These are phyloP conservation scores for Posidonia oceanica DNA, from an alignment of 116 monocot species.

Conservation along the genomic window DNA sequence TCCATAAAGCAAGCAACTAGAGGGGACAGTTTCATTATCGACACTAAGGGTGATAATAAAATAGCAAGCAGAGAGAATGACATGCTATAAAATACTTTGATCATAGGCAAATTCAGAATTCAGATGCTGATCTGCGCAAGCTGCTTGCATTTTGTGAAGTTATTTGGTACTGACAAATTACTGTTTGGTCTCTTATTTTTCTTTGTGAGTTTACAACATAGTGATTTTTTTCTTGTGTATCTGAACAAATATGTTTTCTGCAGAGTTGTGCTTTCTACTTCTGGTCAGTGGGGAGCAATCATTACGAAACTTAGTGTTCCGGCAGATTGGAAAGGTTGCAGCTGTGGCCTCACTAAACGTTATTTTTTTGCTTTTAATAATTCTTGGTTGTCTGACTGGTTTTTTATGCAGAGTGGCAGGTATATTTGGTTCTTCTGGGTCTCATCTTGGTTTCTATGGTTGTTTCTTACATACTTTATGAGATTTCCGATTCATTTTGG, in stretches of 20 bases:
- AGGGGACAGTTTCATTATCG: too few species aligned
- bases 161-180: too few species aligned
- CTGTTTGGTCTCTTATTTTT: too few species aligned
- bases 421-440: slow-evolving; percentile 56
- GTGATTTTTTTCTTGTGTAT: not conserved
- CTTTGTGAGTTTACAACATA: too few species aligned
- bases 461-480: slow-evolving; percentile 55
- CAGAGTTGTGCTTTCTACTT: slow-evolving; percentile 83
- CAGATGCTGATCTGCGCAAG: too few species aligned
- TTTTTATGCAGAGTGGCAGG: slow-evolving; percentile 76
- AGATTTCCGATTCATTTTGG: slow-evolving; percentile 93
- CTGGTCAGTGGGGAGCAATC: slow-evolving; percentile 64
- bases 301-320: slow-evolving; percentile 81
- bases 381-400: not conserved
- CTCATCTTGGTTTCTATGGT: slow-evolving; percentile 70
- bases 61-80: too few species aligned
- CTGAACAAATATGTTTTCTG: slow-evolving; percentile 3
- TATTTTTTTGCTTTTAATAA: not conserved
- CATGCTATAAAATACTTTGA: too few species aligned
- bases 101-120: too few species aligned
- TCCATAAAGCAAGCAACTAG: too few species aligned
- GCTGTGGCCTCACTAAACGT: not conserved
- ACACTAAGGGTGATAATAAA: too few species aligned
- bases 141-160: too few species aligned
- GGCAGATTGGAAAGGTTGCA: slow-evolving; percentile 95